phyloP scores from a whole-genome alignment of 78 protist genomes.

The Speleostelium caveatum region DNA sequence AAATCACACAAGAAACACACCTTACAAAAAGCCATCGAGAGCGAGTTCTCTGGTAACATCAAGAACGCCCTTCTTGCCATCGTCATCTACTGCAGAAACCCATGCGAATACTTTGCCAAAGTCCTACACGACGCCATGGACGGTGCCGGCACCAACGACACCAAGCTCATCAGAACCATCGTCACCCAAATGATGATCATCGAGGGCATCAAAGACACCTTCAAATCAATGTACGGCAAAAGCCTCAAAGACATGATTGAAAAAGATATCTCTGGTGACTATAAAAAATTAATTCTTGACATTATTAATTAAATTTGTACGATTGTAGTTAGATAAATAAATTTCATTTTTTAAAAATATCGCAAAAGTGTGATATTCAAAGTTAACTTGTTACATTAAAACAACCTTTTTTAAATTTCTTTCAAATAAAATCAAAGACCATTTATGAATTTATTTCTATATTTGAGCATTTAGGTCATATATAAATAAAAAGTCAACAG shows the following conservation, averaged over 20 bases:
- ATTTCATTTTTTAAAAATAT: no score
- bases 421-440: no score
- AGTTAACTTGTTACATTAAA: no score
- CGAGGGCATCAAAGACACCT: not conserved
- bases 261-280: constrained; percentile 49
- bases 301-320: not conserved
- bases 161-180: constrained; percentile 27
- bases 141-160: constrained; percentile 74
- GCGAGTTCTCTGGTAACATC: constrained; percentile 57
- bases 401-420: no score
- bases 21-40: constrained; percentile 35
- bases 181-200: constrained; percentile 19
- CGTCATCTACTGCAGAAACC: constrained; percentile 2
- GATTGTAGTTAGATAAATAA: no score
- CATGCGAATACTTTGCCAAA: constrained; percentile 56
- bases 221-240: not conserved
- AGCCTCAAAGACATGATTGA: not conserved
- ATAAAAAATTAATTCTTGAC: constrained; percentile 39
- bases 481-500: no score
- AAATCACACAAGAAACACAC: constrained; percentile 45
- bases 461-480: no score
- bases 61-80: constrained; percentile 40
- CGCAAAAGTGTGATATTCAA: no score
- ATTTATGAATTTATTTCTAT: no score
- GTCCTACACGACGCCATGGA: constrained; percentile 23